A percentile compares a stretch with the other conserved stretches of the same genome.
These are phyloP conservation scores for Striga hermonthica DNA, from an alignment of 305 asterid species.

Conservation along the genomic window DNA sequence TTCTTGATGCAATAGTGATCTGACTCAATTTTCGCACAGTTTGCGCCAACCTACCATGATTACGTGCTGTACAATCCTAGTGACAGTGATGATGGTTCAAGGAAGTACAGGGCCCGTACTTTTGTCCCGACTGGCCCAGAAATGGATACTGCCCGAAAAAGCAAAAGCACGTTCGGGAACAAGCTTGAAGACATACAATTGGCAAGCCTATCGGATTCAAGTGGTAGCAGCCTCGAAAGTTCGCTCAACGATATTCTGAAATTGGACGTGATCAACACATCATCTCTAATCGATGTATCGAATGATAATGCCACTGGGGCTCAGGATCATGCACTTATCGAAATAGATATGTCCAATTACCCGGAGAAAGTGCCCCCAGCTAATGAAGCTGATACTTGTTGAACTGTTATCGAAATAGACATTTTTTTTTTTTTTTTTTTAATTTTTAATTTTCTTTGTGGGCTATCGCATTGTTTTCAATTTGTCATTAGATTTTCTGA, in stretches of 20 bases:
- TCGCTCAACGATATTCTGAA: slow-evolving; percentile 34
- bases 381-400: slow-evolving; percentile 37
- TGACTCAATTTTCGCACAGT: slow-evolving; percentile 47
- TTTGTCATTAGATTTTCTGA: slow-evolving; percentile 21
- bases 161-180: slow-evolving; percentile 56
- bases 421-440: slow-evolving; percentile 4
- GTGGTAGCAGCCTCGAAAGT: slow-evolving; percentile 38
- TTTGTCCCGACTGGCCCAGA: slow-evolving; percentile 96
- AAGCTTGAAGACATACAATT: slow-evolving; percentile 70
- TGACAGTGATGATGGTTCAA: slow-evolving; percentile 78
- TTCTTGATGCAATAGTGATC: slow-evolving; percentile 9
- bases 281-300: slow-evolving; percentile 47
- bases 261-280: slow-evolving; percentile 48
- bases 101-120: slow-evolving; percentile 86
- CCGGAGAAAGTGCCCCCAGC: slow-evolving; percentile 59
- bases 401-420: slow-evolving; percentile 18
- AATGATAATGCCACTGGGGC: slow-evolving; percentile 35
- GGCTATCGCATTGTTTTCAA: slow-evolving; percentile 3
- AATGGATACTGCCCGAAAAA: slow-evolving; percentile 83
- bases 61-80: slow-evolving; percentile 88
- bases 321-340: slow-evolving; percentile 59
- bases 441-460: not conserved
- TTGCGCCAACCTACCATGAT: slow-evolving; percentile 97
- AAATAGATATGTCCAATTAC: slow-evolving; percentile 63
- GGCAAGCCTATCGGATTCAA: slow-evolving; percentile 58